Evolutionary conservation across 148 eudicot species (phyloP), one percentile per base, ranked within the genome.

Genomic region (Rhododendron williamsianum): DNA sequence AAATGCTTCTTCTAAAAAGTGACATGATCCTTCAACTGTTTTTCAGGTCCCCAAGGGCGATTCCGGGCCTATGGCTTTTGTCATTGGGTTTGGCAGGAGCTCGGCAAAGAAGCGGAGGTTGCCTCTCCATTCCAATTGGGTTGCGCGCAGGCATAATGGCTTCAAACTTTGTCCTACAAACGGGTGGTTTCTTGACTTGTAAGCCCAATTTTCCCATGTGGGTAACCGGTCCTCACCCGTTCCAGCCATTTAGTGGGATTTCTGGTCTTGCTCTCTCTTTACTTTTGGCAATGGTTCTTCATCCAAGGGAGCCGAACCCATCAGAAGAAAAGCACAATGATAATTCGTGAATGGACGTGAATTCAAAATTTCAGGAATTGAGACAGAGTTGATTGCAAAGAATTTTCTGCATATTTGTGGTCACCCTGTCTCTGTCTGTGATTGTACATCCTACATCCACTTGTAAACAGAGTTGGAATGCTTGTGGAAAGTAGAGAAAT

Each of bases 21-120:
- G 60, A 78, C 27, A 12, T 82, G 63, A 84, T 46, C 49, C 48
- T 72, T 33, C 23, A 45, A 33, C 81, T 36, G 18, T 58, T 67
- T 85, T 85, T 60, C 89, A 96, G 99, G 92, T 97, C 98, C 35
- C 84, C 88, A 80, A 82, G 80, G 87, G 93, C 97, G 60, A 88
- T 97, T 74, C 99, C 99, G 3, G 98, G 99, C 49, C 88, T 97
- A 58, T 95, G 94, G 98, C 86, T 94, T 56, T 81, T 94, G 81
- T 95, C 99, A 49, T 83, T 94, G 69, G 82, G 90, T 77, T 88
- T 97, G 25, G 89, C 98, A 9, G 98, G 99, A 84, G 95, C 89
- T 82, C 92, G 93, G 69, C 84, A 93, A 71, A 91, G 91, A 90
- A 90, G 84, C 85, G 91, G 92, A 87, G 99, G 99, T 45, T 91